These are phyloP conservation scores for Globisporangium canariense DNA, from an alignment of 352 stramenopile genomes.

Conservation along the genomic window DNA sequence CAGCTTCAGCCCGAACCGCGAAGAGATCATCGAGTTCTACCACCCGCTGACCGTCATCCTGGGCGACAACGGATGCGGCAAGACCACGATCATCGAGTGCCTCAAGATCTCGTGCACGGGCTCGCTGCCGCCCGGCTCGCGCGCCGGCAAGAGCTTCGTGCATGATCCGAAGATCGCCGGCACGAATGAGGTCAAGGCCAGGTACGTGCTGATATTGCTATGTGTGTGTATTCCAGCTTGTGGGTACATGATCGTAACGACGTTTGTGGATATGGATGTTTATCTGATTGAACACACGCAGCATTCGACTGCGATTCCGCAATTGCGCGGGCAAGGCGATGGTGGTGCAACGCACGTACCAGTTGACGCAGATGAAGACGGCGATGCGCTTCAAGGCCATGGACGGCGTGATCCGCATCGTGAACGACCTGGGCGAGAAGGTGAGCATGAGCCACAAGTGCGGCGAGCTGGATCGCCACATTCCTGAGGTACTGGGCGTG, in stretches of 20 bases:
- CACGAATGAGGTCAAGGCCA: slow-evolving; percentile 90
- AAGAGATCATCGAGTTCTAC: slow-evolving; percentile 97
- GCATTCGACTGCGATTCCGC: slow-evolving; percentile 91
- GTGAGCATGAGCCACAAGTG: slow-evolving; percentile 94
- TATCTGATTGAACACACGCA: slow-evolving; percentile 14
- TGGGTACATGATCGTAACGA: neutral
- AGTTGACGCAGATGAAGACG: slow-evolving; percentile 92
- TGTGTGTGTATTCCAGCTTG: neutral
- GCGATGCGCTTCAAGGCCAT: slow-evolving; percentile 94
- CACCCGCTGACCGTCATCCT: slow-evolving; percentile 99
- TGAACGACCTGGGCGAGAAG: slow-evolving; percentile 89
- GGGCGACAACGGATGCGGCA: slow-evolving; percentile 96
- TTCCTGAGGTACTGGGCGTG: slow-evolving; percentile 95
- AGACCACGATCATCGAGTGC: slow-evolving; percentile 99
- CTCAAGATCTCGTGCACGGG: slow-evolving; percentile 98
- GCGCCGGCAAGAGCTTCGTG: slow-evolving; percentile 92
- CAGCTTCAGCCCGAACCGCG: slow-evolving; percentile 95
- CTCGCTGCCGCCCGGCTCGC: slow-evolving; percentile 88
- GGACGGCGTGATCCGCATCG: slow-evolving; percentile 92
- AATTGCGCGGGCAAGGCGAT: slow-evolving; percentile 84
- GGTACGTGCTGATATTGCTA: slow-evolving; percentile 7
- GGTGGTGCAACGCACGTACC: slow-evolving; percentile 93
- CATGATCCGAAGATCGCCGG: slow-evolving; percentile 94
- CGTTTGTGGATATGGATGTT: neutral
- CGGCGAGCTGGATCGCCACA: slow-evolving; percentile 91